Evolutionary conservation across 352 stramenopile species (phyloP).

Genomic region (Globisporangium canariense): DNA sequence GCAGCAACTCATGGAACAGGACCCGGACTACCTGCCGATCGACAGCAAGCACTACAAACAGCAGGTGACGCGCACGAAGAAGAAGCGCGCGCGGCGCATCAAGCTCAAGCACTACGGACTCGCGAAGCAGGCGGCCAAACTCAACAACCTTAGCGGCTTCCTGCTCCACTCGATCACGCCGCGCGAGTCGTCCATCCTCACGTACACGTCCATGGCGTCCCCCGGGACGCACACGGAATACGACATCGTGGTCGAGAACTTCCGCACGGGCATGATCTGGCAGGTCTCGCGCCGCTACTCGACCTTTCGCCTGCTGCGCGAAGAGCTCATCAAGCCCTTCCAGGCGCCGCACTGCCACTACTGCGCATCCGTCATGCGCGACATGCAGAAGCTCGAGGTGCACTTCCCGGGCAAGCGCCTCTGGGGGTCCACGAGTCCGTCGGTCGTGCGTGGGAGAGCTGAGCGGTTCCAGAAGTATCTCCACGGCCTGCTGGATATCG

Average conservation of each 20-base stretch:
- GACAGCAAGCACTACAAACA: slow-evolving; percentile 19
- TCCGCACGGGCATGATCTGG: slow-evolving; percentile 49
- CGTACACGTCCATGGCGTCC: slow-evolving; percentile 42
- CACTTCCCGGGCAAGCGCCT: slow-evolving; percentile 58
- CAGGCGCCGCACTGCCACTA: slow-evolving; percentile 55
- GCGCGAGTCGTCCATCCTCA: slow-evolving; percentile 42
- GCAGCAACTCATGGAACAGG: slow-evolving; percentile 9
- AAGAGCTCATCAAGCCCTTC: slow-evolving; percentile 52
- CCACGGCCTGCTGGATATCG: slow-evolving; percentile 48
- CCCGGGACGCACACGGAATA: slow-evolving; percentile 62
- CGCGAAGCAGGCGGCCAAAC: slow-evolving; percentile 21
- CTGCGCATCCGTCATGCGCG: slow-evolving; percentile 44
- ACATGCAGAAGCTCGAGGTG: slow-evolving; percentile 40
- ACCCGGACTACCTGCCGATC: slow-evolving; percentile 22
- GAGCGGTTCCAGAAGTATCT: slow-evolving; percentile 58
- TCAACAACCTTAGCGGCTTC: slow-evolving; percentile 53
- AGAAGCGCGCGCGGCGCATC: slow-evolving; percentile 16
- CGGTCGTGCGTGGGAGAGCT: slow-evolving; percentile 40
- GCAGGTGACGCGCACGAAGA: slow-evolving; percentile 13
- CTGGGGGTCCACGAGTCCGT: slow-evolving; percentile 47
- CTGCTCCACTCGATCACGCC: slow-evolving; percentile 61
- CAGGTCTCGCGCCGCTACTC: slow-evolving; percentile 68
- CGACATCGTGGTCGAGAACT: slow-evolving; percentile 55
- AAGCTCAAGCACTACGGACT: slow-evolving; percentile 23
- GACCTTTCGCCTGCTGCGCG: slow-evolving; percentile 55